These are phyloP conservation scores for Aspergillus felis DNA, from an alignment of 2,329 filamentous ascomycete species.

Conservation along the genomic window DNA sequence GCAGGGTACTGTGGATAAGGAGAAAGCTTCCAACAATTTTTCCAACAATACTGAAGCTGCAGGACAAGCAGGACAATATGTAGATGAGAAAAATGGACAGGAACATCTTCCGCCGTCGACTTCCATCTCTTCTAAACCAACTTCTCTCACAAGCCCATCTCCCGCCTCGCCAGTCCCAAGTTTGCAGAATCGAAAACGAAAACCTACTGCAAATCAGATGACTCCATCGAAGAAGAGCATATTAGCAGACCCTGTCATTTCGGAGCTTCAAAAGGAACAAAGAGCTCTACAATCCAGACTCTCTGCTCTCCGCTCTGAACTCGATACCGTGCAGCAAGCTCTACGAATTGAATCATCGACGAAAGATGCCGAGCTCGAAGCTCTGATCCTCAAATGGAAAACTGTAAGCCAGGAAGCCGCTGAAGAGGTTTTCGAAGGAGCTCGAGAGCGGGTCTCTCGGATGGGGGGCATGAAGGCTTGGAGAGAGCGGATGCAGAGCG, in stretches of 20 bases:
- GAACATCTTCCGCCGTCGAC: neutral
- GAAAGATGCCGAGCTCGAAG: slow-evolving; percentile 53
- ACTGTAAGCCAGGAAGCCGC: slow-evolving; percentile 58
- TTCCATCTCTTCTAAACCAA: neutral
- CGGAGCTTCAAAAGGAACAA: slow-evolving; percentile 35
- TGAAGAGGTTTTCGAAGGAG: slow-evolving; percentile 62
- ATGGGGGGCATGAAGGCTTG: slow-evolving; percentile 62
- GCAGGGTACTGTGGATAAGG: slow-evolving; percentile 7
- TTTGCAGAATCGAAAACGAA: slow-evolving; percentile 5
- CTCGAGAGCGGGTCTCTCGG: slow-evolving; percentile 57
- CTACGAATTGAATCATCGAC: slow-evolving; percentile 44
- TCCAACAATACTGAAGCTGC: neutral
- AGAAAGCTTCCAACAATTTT: slow-evolving; percentile 6
- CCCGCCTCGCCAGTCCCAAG: slow-evolving; percentile 4
- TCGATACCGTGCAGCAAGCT: slow-evolving; percentile 53
- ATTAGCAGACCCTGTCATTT: slow-evolving; percentile 22
- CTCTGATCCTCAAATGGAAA: slow-evolving; percentile 59
- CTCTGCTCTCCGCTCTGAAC: slow-evolving; percentile 33
- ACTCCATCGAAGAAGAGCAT: slow-evolving; percentile 9
- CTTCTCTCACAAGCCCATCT: neutral
- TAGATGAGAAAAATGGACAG: neutral
- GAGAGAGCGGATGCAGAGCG: slow-evolving; percentile 47
- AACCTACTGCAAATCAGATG: slow-evolving; percentile 5
- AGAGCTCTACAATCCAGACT: slow-evolving; percentile 29
- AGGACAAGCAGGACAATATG: neutral